A percentile compares a stretch with the other conserved stretches of the same genome.
phyloP scores from a whole-genome alignment of 345 rosid genomes.

The Mangifera indica region DNA sequence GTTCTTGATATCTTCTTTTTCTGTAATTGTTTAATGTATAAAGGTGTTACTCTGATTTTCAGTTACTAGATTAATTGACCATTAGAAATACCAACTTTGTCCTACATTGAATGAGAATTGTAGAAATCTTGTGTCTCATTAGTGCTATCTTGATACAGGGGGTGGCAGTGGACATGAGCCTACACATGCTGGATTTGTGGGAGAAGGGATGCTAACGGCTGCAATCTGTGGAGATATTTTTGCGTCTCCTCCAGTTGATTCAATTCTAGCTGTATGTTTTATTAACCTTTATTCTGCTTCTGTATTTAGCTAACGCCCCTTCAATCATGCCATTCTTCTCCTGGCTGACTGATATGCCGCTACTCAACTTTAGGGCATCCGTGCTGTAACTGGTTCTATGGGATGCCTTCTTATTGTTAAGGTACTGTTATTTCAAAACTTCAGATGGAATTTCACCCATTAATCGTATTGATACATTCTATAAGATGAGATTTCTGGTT shows the following conservation, averaged over 20 bases:
- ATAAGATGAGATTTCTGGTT: neutral
- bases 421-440: slow-evolving; percentile 45
- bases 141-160: slow-evolving; percentile 43
- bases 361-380: slow-evolving; percentile 69
- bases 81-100: neutral
- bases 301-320: neutral
- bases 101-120: neutral
- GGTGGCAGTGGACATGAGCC: slow-evolving; percentile 99
- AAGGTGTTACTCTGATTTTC: too few species aligned
- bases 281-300: slow-evolving; percentile 4
- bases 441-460: slow-evolving; percentile 5
- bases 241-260: slow-evolving; percentile 90
- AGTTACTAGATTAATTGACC: neutral
- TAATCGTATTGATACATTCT: slow-evolving; percentile 9
- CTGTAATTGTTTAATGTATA: neutral
- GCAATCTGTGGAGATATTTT: slow-evolving; percentile 96
- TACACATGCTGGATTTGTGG: slow-evolving; percentile 96
- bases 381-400: slow-evolving; percentile 95
- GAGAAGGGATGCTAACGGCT: slow-evolving; percentile 99
- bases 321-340: slow-evolving; percentile 1
- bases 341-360: slow-evolving; percentile 15
- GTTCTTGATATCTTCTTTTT: neutral
- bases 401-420: slow-evolving; percentile 91
- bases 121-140: neutral
- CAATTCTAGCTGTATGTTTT: slow-evolving; percentile 81